Base-by-base conservation (phyloP, 192 early-diverging fungal genomes). In the Cladochytrium replicatum region DNA sequence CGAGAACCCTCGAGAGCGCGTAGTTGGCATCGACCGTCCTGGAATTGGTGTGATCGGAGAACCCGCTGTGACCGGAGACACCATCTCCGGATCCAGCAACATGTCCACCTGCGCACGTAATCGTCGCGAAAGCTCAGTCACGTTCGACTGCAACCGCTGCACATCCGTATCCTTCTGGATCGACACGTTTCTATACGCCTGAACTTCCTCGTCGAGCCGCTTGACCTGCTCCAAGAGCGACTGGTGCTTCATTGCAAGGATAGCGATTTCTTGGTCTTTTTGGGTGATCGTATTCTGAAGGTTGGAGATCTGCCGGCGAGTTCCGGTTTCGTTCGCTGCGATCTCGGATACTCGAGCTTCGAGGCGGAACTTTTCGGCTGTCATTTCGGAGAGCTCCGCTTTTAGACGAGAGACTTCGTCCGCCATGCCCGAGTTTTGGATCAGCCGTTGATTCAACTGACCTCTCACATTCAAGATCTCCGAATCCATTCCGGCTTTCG, bases 401-500 rank as follows among this genome's bases (percentile, higher is more conserved):
- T 60, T 62, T 19, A 66, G 38, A n/a, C 54, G 58, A 3, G 52
- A 31, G 2, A 54, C 30, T 29, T 69, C 65, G 15, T 67, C 66
- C 22, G 40, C 30, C 1, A 60, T 4, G 9, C 40, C 30, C 7
- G 45, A 26, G 6, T 54, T 27, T 24, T 71, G 65, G 25, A 22
- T 21, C 21, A 37, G 34, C 34, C 61, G 60, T 39, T 61, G 50
- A 11, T 22, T 37, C 21, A 71, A 46, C 43, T 71, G 65, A 15
- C 32, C 39, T 19, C 57, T 47, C 11, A 75, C 56, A 2, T 37
- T 40, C 11, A 46, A 29, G 21, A 64, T 61, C 29, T 75, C 68
- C 6, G 51, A 32, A 28, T 75, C 73, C 68, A 75, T 71, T 2
- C 59, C 58, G 23, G 41, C 25, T 43, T 71, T 62, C 19, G 73